Base-by-base conservation (phyloP, 257 asterid species). In the Solanum chaucha region DNA sequence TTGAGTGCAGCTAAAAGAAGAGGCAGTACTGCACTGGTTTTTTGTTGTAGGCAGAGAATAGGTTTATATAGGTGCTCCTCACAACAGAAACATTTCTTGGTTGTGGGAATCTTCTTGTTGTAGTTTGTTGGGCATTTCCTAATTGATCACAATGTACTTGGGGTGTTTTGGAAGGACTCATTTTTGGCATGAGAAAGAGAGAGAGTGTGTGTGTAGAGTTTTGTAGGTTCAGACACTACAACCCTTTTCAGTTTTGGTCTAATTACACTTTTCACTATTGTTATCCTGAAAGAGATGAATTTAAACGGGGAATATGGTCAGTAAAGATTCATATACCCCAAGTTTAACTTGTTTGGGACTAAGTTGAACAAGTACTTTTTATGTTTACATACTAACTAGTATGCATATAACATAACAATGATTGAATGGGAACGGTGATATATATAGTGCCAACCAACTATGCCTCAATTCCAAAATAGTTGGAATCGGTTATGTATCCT, bases 41-140 rank as follows among this genome's bases (percentile, higher is more conserved):
- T 19, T 28, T 19, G 74, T 51, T 84, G 88, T 82, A 24, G 86
- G 85, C 80, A 71, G 81, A 48, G 55, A 74, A 44, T 84, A 75
- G 34, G 86, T 78, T 78, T 92, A 89, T 90, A 91, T 92, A 90
- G 41, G 90, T 20, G 89, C 6, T 89, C 3, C 91, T 91, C 94
- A 93, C 93, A 90, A 88, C 91, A 55, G 85, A 8, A 78, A 80
- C 86, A 74, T 61, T 87, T 36, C 85, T 82, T 51, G 24, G 86
- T 82, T 83, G 77, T 77, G 90, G 91, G 96, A 93, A 95, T 93
- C 92, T 95, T 96, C 90, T 93, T 87, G 98, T 94, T 94, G 94
- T 12, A 91, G 98, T 94, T 95, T 93, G 99, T 95, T 95, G 92
- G 94, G 90, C 86, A 88, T 87, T 88, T 86, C 88, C 88, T 89